phyloP scores from a whole-genome alignment of 2,329 filamentous ascomycete genomes.

The Pseudogymnoascus sp. region DNA sequence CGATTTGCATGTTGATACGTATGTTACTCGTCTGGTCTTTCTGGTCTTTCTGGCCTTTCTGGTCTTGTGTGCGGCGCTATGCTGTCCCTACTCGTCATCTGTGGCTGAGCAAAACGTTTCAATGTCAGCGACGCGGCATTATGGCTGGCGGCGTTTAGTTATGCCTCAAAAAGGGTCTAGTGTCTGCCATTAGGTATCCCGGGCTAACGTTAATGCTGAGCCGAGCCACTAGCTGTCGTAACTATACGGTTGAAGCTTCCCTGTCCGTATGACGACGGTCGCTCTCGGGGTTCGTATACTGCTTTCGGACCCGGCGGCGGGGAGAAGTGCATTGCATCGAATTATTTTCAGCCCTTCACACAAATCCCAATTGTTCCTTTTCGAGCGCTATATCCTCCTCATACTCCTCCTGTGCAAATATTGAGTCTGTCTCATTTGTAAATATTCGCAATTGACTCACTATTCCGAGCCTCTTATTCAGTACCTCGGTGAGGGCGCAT shows the following conservation, averaged over 20 bases:
- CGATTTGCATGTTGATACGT: neutral
- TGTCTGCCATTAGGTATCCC: neutral
- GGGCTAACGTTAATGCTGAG: conserved; percentile 1
- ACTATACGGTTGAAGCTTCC: neutral
- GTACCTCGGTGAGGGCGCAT: neutral
- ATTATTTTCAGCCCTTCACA: conserved; percentile 12
- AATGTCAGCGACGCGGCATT: neutral
- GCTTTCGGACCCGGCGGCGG: conserved; percentile 8
- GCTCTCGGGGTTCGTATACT: conserved; percentile 1
- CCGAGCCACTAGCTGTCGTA: conserved; percentile 5
- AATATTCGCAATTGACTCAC: conserved; percentile 1
- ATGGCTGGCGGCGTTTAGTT: neutral
- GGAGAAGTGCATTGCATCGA: neutral
- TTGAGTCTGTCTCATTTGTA: neutral
- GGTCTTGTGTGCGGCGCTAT: neutral
- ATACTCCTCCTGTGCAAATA: neutral
- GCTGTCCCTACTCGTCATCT: neutral
- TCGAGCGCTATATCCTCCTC: neutral
- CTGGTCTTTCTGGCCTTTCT: neutral
- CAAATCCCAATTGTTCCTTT: neutral
- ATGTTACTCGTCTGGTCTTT: neutral
- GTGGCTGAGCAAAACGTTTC: conserved; percentile 4
- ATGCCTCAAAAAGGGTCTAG: neutral
- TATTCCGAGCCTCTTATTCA: neutral
- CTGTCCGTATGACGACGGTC: conserved; percentile 7